Conservation (phyloP, 257 asterid species). For the Lycium ferocissimum region DNA sequence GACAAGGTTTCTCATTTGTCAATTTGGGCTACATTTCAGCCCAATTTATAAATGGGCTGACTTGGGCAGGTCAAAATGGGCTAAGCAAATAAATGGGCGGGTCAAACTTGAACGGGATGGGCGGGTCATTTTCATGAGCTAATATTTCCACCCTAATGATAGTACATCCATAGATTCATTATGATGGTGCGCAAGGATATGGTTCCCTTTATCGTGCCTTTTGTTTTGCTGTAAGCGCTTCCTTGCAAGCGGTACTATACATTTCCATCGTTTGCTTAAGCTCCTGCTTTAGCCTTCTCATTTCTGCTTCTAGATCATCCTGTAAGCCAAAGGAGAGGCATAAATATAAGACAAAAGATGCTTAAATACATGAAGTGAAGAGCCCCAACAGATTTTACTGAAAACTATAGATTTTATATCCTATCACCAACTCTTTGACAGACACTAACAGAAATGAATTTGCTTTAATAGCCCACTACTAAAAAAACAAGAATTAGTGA, state of each 20-base stretch:
- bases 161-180: constrained; percentile 5
- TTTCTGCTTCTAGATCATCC: constrained; percentile 91
- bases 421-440: background rate
- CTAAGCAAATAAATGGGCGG: too few species aligned
- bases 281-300: constrained; percentile 91
- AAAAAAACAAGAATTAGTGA: too few species aligned
- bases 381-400: too few species aligned
- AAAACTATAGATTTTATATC: background rate
- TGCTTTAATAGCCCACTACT: background rate
- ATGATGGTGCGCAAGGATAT: background rate
- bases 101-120: too few species aligned
- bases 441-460: background rate
- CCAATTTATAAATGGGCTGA: too few species aligned
- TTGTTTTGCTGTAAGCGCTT: constrained; percentile 70
- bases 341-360: background rate
- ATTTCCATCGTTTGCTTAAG: constrained; percentile 93
- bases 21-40: too few species aligned
- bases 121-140: too few species aligned
- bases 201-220: constrained; percentile 42
- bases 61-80: too few species aligned
- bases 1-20: too few species aligned
- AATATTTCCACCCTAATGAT: too few species aligned
- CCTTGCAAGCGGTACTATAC: constrained; percentile 89
- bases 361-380: background rate
- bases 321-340: background rate